A percentile compares a stretch with the other conserved stretches of the same genome.
These are phyloP conservation scores for Orbilia ellipsospora DNA, from an alignment of 2,329 filamentous ascomycete genomes.

Conservation along the genomic window DNA sequence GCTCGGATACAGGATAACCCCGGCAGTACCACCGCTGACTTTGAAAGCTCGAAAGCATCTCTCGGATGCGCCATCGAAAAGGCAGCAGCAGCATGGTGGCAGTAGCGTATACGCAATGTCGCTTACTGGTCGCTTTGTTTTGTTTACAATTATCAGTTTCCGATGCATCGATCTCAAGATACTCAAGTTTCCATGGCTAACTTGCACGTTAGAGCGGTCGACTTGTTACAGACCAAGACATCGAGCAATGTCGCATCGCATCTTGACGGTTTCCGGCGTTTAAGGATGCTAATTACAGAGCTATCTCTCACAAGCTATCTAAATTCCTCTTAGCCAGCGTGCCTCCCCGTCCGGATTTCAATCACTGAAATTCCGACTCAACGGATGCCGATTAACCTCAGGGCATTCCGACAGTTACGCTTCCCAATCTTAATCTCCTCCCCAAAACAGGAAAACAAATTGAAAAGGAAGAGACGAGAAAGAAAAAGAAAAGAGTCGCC, in stretches of 20 bases:
- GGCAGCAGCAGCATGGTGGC: slow-evolving; percentile 23
- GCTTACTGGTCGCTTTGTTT: slow-evolving; percentile 1
- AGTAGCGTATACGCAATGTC: neutral
- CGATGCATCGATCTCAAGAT: neutral
- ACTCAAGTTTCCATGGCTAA: slow-evolving; percentile 6
- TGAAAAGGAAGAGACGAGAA: slow-evolving; percentile 11
- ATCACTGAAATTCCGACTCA: slow-evolving; percentile 8
- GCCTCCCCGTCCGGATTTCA: slow-evolving; percentile 8
- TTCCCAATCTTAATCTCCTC: slow-evolving; percentile 2
- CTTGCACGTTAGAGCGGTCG: too few species aligned
- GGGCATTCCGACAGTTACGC: slow-evolving; percentile 1
- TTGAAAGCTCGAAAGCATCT: slow-evolving; percentile 16
- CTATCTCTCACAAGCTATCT: neutral
- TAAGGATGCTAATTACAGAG: too few species aligned
- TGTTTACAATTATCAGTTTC: slow-evolving; percentile 15
- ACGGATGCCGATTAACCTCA: slow-evolving; percentile 4
- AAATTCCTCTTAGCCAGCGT: slow-evolving; percentile 11
- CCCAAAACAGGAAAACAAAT: slow-evolving; percentile 40
- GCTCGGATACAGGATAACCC: slow-evolving; percentile 38
- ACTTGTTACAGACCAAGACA: slow-evolving; percentile 13
- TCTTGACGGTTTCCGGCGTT: slow-evolving; percentile 13
- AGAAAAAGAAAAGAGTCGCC: neutral
- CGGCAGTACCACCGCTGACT: slow-evolving; percentile 35
- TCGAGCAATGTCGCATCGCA: neutral
- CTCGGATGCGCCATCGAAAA: slow-evolving; percentile 18